A percentile compares a stretch with the other conserved stretches of the same genome.
phyloP scores from a whole-genome alignment of 2,329 filamentous ascomycete species.

The Periconia sp. region DNA sequence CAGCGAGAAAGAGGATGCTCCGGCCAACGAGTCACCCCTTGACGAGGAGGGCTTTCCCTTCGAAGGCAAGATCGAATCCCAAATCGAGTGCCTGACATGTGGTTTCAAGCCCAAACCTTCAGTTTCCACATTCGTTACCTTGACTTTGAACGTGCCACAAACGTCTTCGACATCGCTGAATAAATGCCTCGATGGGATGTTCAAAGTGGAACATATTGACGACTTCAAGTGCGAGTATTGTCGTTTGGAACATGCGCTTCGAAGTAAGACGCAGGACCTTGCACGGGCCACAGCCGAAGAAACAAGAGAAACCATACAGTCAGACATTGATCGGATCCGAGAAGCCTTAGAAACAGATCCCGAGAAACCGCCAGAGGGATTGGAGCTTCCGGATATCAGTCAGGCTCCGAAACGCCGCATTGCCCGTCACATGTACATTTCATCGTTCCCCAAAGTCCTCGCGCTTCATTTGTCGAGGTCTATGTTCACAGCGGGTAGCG shows the following conservation, averaged over 20 bases:
- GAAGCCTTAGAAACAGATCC: conserved; percentile 79
- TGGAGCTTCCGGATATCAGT: conserved; percentile 75
- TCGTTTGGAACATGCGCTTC: conserved; percentile 78
- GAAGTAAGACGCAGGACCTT: conserved; percentile 66
- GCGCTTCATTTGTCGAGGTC: conserved; percentile 92
- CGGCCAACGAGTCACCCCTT: conserved; percentile 16
- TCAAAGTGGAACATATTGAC: conserved; percentile 95
- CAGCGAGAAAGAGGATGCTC: conserved; percentile 37
- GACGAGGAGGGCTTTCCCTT: conserved; percentile 82
- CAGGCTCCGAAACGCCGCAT: conserved; percentile 83
- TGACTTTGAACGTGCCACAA: conserved; percentile 91
- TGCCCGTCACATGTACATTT: conserved; percentile 85
- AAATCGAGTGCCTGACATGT: conserved; percentile 90
- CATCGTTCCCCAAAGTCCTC: conserved; percentile 84
- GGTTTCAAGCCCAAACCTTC: conserved; percentile 86
- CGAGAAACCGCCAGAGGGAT: conserved; percentile 73
- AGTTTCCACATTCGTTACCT: conserved; percentile 84
- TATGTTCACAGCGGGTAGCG: conserved; percentile 79
- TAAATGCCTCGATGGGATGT: conserved; percentile 88
- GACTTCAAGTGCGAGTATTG: conserved; percentile 97
- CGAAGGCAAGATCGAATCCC: conserved; percentile 90
- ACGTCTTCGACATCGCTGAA: conserved; percentile 78
- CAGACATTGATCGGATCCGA: conserved; percentile 70
- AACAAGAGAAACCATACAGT: conserved; percentile 57
- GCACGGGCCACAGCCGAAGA: conserved; percentile 43